Base-by-base conservation (phyloP, 257 asterid genomes). In the Nyctanthes arbortristis region DNA sequence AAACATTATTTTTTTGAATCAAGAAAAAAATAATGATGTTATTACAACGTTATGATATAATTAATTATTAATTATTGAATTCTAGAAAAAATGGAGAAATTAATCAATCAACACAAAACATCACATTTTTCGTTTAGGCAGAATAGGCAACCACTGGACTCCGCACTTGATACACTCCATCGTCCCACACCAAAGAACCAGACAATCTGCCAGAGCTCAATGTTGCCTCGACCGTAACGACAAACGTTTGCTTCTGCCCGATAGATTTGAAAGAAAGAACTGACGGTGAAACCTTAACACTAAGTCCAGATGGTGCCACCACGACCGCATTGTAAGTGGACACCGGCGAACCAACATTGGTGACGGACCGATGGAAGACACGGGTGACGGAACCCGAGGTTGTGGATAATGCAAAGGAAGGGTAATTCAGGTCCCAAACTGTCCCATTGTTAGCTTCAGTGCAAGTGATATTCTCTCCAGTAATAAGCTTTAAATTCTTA, bases 401-500 rank as follows among this genome's bases (percentile, higher is more conserved):
- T 27, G 57, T 75, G 1, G 91, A 80, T 45, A 85, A 35, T 0
- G 86, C 32, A 70, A 89, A 85, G 1, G 95, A 87, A 0, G 95
- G 90, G 7, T 87, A 82, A 67, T 87, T 89, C 36, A 90, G 78
- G 69, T 86, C 91, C 84, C 84, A 78, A 32, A 80, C 91, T 0
- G 86, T 77, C 13, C 81, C 74, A 20, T 80, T 83, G 39, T 65
- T 81, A 20, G 81, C 40, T 11, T 77, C 22, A 14, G 89, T 69
- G 75, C 96, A 87, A 18, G 86, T 76, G 22, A 54, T 62, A 63
- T 80, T 69, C 63, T 84, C 93, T 9, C 91, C 87, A 0, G 96
- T 88, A 16, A 88, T 52, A 14, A 81, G 81, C 29, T 37, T 67
- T 29, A 90, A 68, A 52, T 68, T 75, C 63, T 74, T 77, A 66